phyloP scores from a whole-genome alignment of 179 eudicot genomes.

The Silene coronaria region DNA sequence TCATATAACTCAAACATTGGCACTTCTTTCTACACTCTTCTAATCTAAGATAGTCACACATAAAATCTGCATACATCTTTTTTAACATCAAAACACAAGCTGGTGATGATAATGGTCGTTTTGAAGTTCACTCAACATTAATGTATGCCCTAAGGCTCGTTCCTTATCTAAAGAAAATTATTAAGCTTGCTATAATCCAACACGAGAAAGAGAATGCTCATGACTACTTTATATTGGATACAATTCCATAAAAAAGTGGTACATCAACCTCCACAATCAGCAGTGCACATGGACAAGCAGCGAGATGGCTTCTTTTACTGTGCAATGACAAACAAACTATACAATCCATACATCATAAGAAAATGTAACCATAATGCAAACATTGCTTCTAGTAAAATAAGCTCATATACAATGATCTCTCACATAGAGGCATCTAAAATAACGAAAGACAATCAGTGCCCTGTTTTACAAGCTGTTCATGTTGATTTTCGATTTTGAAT shows the following conservation, averaged over 20 bases:
- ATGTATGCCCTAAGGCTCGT: neutral
- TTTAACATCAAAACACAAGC: neutral
- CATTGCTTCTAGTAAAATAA: neutral
- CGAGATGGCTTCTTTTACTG: neutral
- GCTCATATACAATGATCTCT: neutral
- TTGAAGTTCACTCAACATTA: neutral
- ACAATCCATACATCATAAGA: neutral
- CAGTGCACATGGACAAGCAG: neutral
- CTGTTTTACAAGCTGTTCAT: neutral
- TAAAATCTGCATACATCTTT: neutral
- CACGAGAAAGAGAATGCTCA: neutral
- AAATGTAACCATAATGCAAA: neutral
- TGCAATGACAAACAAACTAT: neutral
- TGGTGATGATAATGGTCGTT: neutral
- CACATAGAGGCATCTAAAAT: neutral
- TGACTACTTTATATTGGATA: neutral
- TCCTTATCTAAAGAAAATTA: neutral
- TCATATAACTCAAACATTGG: too few species aligned
- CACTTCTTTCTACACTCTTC: too few species aligned
- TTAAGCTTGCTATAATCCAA: neutral
- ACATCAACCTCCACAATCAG: too few species aligned
- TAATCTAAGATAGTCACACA: neutral
- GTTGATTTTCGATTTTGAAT: neutral
- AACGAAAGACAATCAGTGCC: neutral
- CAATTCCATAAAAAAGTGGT: too few species aligned